Percentiles rank a stretch among this genome's conserved stretches.
Evolutionary conservation across 768 basidiomycete genomes (phyloP).

Genomic region (Paxillus ammoniavirescens): DNA sequence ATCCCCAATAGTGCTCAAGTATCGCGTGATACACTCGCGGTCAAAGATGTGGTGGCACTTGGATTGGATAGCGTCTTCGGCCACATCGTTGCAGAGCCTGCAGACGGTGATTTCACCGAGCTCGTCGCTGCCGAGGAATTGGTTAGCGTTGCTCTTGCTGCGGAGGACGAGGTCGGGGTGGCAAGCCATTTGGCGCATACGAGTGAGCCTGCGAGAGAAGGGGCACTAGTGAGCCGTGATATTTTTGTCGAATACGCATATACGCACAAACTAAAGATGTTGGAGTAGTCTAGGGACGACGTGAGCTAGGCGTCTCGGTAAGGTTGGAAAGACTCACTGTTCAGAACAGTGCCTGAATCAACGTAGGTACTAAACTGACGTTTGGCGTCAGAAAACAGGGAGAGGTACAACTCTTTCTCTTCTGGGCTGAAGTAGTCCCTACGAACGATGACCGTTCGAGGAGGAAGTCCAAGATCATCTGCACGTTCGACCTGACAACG

Average conservation of each 20-base stretch:
- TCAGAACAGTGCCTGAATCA: constrained; percentile 84
- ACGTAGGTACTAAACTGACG: constrained; percentile 90
- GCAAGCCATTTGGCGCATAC: constrained; percentile 95
- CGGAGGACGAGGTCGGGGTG: constrained; percentile 92
- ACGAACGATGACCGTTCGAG: constrained; percentile 84
- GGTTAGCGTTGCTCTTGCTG: constrained; percentile 72
- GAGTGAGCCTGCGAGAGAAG: constrained; percentile 64
- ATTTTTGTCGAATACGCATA: background rate
- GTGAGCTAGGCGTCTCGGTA: constrained; percentile 7
- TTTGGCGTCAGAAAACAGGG: constrained; percentile 90
- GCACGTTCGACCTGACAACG: constrained; percentile 77
- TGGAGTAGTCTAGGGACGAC: constrained; percentile 67
- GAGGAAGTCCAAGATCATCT: constrained; percentile 94
- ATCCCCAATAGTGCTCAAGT: constrained; percentile 74
- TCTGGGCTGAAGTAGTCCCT: constrained; percentile 94
- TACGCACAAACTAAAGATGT: constrained; percentile 77
- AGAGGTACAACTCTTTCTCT: constrained; percentile 93
- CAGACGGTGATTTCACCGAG: constrained; percentile 81
- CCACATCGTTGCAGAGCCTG: constrained; percentile 93
- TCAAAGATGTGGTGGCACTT: constrained; percentile 95
- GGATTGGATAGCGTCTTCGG: constrained; percentile 94
- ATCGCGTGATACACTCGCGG: constrained; percentile 93
- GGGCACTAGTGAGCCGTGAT: background rate
- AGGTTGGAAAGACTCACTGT: constrained; percentile 58
- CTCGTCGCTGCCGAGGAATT: constrained; percentile 55